These are phyloP conservation scores for Hyphopichia fennica DNA, from an alignment of 1,139 yeast genomes.

Conservation along the genomic window DNA sequence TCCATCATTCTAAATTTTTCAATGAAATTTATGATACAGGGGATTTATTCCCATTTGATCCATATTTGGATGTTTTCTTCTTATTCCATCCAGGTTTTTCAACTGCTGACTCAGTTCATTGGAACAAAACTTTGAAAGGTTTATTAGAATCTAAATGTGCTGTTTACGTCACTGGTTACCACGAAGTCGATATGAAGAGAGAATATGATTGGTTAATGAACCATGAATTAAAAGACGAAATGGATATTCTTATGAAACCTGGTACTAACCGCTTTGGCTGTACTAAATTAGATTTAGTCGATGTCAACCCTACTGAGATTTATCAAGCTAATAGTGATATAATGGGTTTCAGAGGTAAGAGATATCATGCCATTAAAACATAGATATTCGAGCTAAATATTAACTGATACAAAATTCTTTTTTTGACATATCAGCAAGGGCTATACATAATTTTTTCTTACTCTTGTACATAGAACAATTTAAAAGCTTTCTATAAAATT, in stretches of 20 bases:
- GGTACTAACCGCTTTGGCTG: slow-evolving; percentile 74
- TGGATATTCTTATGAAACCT: slow-evolving; percentile 80
- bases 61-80: slow-evolving; percentile 89
- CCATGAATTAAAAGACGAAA: slow-evolving; percentile 60
- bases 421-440: neutral
- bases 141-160: slow-evolving; percentile 92
- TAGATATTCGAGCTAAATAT: too few relatives aligned
- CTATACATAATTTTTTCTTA: neutral
- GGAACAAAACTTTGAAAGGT: slow-evolving; percentile 84
- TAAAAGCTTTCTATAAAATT: neutral
- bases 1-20: slow-evolving; percentile 88
- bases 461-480: neutral
- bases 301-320: slow-evolving; percentile 85
- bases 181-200: slow-evolving; percentile 64
- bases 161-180: slow-evolving; percentile 86
- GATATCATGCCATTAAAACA: slow-evolving; percentile 77
- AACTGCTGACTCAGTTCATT: slow-evolving; percentile 76
- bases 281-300: slow-evolving; percentile 93
- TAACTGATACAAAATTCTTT: too few relatives aligned
- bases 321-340: slow-evolving; percentile 88
- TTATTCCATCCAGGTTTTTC: slow-evolving; percentile 94
- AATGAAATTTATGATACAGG: slow-evolving; percentile 87
- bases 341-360: slow-evolving; percentile 92
- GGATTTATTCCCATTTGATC: slow-evolving; percentile 97
- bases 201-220: slow-evolving; percentile 75